Evolutionary conservation across 2,329 filamentous ascomycete species (phyloP).

Genomic region (Fusarium devonianum): DNA sequence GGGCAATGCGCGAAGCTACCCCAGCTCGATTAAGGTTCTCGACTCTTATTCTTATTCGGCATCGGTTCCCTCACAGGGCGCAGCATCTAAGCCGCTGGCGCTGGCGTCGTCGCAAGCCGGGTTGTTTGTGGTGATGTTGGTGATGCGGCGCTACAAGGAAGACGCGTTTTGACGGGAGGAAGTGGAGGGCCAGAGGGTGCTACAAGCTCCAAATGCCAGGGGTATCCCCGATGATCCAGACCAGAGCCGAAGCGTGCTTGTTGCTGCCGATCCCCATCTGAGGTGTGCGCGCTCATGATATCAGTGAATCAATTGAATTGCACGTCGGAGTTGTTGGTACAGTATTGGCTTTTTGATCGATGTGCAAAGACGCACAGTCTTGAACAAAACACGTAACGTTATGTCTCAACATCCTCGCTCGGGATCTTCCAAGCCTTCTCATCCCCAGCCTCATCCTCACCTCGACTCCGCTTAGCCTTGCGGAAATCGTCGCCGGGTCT

Average conservation of each 20-base stretch:
- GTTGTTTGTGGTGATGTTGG: neutral
- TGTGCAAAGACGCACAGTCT: neutral
- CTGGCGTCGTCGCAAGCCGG: too few species aligned
- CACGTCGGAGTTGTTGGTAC: neutral
- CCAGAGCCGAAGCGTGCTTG: constrained; percentile 22
- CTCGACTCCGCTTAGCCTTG: too few species aligned
- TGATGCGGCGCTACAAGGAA: neutral
- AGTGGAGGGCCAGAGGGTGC: constrained; percentile 22
- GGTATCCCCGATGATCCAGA: constrained; percentile 28
- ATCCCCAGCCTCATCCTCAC: constrained; percentile 4
- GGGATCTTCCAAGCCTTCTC: neutral
- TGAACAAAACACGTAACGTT: neutral
- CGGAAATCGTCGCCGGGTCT: constrained; percentile 11
- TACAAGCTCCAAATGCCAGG: neutral
- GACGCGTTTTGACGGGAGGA: constrained; percentile 20
- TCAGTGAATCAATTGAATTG: neutral
- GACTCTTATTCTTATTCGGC: neutral
- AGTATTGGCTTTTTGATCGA: neutral
- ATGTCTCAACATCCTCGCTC: neutral
- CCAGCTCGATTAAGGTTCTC: constrained; percentile 11
- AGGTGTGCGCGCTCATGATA: neutral
- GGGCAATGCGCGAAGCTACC: too few species aligned
- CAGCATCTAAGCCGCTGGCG: too few species aligned
- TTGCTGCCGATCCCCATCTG: constrained; percentile 26
- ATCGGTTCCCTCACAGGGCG: too few species aligned